These are phyloP conservation scores for Russula vinacea DNA, from an alignment of 768 basidiomycete genomes.

Conservation along the genomic window DNA sequence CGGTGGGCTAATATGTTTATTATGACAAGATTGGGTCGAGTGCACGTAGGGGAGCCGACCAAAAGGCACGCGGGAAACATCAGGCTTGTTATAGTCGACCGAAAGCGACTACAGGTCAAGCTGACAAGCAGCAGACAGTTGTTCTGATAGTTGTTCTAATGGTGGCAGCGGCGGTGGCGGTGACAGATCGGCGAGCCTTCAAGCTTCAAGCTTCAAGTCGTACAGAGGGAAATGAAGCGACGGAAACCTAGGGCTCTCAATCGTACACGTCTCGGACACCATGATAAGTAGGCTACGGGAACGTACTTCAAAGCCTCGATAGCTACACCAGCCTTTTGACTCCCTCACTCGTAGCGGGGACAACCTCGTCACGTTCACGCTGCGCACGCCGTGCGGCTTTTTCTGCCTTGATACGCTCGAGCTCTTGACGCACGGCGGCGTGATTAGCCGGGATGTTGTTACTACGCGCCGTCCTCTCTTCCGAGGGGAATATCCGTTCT, in stretches of 20 bases:
- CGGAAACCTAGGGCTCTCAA: not conserved
- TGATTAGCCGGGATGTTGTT: constrained; percentile 63
- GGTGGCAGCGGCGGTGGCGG: not conserved
- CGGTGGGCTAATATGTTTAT: no score
- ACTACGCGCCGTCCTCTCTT: constrained; percentile 50
- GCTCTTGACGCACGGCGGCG: constrained; percentile 59
- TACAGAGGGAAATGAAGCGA: not conserved
- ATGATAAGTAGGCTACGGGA: no score
- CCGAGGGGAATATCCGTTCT: constrained; percentile 64
- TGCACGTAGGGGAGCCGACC: no score
- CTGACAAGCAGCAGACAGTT: not conserved
- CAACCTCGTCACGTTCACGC: constrained; percentile 42
- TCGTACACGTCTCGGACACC: not conserved
- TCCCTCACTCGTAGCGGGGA: constrained; percentile 35
- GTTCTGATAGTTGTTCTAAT: not conserved
- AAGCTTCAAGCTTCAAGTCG: no score
- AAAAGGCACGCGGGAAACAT: not conserved
- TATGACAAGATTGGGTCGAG: no score
- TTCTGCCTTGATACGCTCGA: constrained; percentile 68
- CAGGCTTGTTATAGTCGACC: constrained; percentile 3
- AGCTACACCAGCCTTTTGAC: constrained; percentile 28
- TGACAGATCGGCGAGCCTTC: not conserved
- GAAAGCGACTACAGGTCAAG: constrained; percentile 4
- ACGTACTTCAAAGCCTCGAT: constrained; percentile 7
- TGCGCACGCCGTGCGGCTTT: constrained; percentile 47